Evolutionary conservation across 208 protist species (phyloP), one percentile per base, ranked within the genome.

Genomic region (Trypanosoma lewisi): DNA sequence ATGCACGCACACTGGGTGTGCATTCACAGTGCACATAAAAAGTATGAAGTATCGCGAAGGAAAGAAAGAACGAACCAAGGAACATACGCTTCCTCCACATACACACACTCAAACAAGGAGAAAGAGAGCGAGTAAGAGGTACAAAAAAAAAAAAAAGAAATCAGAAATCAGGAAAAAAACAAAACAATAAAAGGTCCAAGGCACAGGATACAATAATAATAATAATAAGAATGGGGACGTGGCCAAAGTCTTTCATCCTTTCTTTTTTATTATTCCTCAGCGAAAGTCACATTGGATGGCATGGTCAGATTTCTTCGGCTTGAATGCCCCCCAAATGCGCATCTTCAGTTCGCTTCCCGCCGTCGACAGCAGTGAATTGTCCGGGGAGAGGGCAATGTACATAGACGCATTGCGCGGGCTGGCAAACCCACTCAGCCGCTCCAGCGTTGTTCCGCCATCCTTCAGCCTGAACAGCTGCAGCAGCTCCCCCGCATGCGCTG

Each of bases 271-370:
- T 21, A 47, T 47, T 47, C 42, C 7, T 77, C 47, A 72, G 36
- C 66, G 66, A 16, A 72, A 53, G 0, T 65, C 45, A 37, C 66
- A 65, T n/a, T 19, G 66, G 14, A 36, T 39, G 14, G 2, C 48
- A 27, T 25, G 37, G 2, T 36, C 28, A 16, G 58, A 9, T 17
- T 11, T 11, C 44, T 45, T 64, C 19, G 8, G 12, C 42, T 60
- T 61, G 30, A 65, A 72, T 1, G 49, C 50, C 12, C 66, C 48
- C 66, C 66, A 72, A 39, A 72, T 50, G 0, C 66, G 66, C 49
- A 72, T 33, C 25, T 45, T 63, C 50, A 60, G 25, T 44, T 72
- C 66, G 34, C 19, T 34, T 9, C 58, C 66, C 3, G 66, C 41
- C 19, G 66, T 72, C 2, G 51, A 31, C 7, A 72, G 37, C 12